A percentile compares a stretch with the other conserved stretches of the same genome.
phyloP scores from a whole-genome alignment of 1,284 basidiomycete species.

The Puccinia horiana region DNA sequence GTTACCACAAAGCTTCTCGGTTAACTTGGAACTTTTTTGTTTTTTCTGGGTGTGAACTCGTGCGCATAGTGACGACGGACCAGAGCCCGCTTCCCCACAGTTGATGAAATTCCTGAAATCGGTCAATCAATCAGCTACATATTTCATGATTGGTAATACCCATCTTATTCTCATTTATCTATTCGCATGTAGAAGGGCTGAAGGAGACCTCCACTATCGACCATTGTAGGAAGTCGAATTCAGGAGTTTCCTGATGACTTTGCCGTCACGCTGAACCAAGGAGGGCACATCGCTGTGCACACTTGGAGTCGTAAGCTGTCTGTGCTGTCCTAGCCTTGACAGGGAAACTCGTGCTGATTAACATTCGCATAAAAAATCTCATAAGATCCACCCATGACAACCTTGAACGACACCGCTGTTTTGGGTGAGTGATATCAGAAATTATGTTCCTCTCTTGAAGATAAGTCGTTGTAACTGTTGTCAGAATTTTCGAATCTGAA shows the following conservation, averaged over 20 bases:
- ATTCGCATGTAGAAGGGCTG: not conserved
- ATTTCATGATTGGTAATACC: slow-evolving; percentile 78
- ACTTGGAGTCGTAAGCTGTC: slow-evolving; percentile 65
- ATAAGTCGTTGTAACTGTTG: not conserved
- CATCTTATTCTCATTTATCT: slow-evolving; percentile 64
- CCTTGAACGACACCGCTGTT: slow-evolving; percentile 38
- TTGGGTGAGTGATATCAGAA: slow-evolving; percentile 21
- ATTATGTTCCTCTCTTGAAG: not conserved
- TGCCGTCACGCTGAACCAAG: slow-evolving; percentile 53
- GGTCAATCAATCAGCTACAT: slow-evolving; percentile 69
- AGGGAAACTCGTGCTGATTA: not conserved
- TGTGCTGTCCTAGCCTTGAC: not conserved
- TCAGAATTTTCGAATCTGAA: slow-evolving; percentile 60
- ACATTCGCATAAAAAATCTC: not conserved
- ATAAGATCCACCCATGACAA: slow-evolving; percentile 49
- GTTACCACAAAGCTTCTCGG: not conserved
- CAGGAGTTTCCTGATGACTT: slow-evolving; percentile 66
- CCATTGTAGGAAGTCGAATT: slow-evolving; percentile 59
- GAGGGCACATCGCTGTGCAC: slow-evolving; percentile 54
- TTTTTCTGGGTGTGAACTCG: not conserved
- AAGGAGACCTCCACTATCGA: not conserved
- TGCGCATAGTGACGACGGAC: slow-evolving; percentile 41
- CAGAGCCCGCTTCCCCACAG: slow-evolving; percentile 54
- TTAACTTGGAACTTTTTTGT: not conserved
- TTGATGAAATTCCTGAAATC: slow-evolving; percentile 67